Evolutionary conservation across 2,329 filamentous ascomycete genomes (phyloP).

Genomic region (Cadophora luteo-olivacea): DNA sequence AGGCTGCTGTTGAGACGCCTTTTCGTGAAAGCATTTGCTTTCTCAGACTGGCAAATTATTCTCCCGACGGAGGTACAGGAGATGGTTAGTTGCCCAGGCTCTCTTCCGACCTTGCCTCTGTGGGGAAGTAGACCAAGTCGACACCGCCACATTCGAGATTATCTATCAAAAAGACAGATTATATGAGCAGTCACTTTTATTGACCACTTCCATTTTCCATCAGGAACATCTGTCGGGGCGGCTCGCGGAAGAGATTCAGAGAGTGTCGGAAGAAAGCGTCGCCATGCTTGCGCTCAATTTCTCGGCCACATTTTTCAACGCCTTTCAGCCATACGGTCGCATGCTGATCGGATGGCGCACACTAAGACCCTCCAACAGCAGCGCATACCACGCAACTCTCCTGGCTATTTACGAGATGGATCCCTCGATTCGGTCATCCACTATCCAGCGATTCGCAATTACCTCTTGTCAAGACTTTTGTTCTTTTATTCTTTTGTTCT

Average conservation of each 20-base stretch:
- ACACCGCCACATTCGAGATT: background rate
- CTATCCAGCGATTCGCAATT: background rate
- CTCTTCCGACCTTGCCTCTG: background rate
- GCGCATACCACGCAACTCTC: background rate
- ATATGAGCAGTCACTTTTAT: conserved; percentile 3
- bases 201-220: background rate
- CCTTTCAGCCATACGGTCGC: background rate
- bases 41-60: background rate
- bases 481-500: background rate
- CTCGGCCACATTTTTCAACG: conserved; percentile 2
- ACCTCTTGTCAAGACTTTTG: background rate
- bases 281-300: conserved; percentile 11
- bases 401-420: background rate
- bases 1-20: background rate
- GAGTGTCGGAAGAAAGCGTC: background rate
- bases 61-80: background rate
- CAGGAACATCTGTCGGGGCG: background rate
- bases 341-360: background rate
- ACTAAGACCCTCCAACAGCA: background rate
- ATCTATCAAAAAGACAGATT: background rate
- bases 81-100: background rate
- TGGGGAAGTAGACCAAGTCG: background rate
- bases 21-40: background rate
- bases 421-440: background rate
- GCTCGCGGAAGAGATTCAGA: background rate